Conservation (phyloP, 306 rosid species). For the Dalbergia cultrata region DNA sequence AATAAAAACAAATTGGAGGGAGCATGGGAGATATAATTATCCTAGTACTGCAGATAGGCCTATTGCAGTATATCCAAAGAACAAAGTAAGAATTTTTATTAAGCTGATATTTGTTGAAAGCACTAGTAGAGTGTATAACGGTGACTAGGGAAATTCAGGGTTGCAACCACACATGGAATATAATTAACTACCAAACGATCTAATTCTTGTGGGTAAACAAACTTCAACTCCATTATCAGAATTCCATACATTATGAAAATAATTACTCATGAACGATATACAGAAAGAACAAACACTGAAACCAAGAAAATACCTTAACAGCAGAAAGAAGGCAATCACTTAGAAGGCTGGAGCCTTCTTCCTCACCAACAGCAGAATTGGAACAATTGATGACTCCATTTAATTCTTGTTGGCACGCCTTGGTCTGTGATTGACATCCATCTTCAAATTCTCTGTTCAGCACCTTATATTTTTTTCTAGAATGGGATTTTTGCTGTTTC, state of each 20-base stretch:
- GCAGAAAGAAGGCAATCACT: constrained; percentile 89
- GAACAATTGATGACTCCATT: constrained; percentile 56
- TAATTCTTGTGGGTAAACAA: constrained; percentile 28
- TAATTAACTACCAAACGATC: constrained; percentile 7
- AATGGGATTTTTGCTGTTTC: constrained; percentile 57
- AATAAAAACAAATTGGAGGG: neutral
- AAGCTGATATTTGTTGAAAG: constrained; percentile 21
- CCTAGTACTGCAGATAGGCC: constrained; percentile 24
- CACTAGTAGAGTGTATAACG: constrained; percentile 15
- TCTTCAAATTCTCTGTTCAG: constrained; percentile 60
- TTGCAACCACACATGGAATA: constrained; percentile 30
- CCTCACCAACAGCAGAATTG: constrained; percentile 56
- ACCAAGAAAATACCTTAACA: constrained; percentile 66
- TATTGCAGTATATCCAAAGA: neutral
- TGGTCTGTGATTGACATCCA: constrained; percentile 62
- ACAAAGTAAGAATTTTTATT: constrained; percentile 29
- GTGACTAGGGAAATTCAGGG: constrained; percentile 30
- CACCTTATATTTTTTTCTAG: constrained; percentile 50
- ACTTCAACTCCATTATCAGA: constrained; percentile 36
- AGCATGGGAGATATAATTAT: neutral
- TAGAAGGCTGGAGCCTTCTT: constrained; percentile 67
- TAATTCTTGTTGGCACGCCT: constrained; percentile 61
- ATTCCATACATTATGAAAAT: constrained; percentile 23
- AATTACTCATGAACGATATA: constrained; percentile 20
- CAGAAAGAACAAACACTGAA: constrained; percentile 28